Base-by-base conservation (phyloP, 352 stramenopile species). In the Phytophthora fragariae region DNA sequence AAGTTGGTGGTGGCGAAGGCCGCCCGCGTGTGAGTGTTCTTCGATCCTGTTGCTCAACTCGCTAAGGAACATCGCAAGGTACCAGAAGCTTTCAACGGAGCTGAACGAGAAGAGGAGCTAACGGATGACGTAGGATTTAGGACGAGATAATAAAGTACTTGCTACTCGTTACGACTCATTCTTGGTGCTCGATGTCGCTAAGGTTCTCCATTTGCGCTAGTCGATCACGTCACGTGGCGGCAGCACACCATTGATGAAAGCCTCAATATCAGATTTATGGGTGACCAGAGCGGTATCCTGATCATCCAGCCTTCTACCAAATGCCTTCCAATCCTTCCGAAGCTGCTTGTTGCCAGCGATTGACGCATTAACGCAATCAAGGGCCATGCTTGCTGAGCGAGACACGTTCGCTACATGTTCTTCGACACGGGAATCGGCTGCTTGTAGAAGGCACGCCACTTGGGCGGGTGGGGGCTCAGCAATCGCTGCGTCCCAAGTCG, bases 61-160 rank as follows among this genome's bases (percentile, higher is more conserved):
- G 11, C 50, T n/a, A 57, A 27, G 50, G 50, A 57, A 31, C 10
- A 57, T n/a, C 50, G 50, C 11, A 27, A 57, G 14, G 50, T 57
- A 31, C 50, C 50, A 57, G 50, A 57, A n/a, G 29, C 14, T 33
- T 57, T 27, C 8, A 31, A 35, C 24, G 50, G 50, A n/a, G 21
- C 24, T 39, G 11, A 57, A 57, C 6, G 10, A 29, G 49, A 56
- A 56, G 49, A 56, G 10, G 49, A 56, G 10, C 14, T 57, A 57
- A 31, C 41, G 11, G 21, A 57, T 57, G 11, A n/a, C 41, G 19
- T 49, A 17, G 41, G 41, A 49, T 49, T 19, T 49, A 19, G 10
- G 41, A 49, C 12, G 41, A 49, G 41, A 49, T 49, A 49, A 49
- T 49, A 49, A 49, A 49, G 41, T 49, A 49, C 11, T 49, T 49